Conservation (phyloP, 805 yeast genomes). For the Nakazawaea molendinolei region DNA sequence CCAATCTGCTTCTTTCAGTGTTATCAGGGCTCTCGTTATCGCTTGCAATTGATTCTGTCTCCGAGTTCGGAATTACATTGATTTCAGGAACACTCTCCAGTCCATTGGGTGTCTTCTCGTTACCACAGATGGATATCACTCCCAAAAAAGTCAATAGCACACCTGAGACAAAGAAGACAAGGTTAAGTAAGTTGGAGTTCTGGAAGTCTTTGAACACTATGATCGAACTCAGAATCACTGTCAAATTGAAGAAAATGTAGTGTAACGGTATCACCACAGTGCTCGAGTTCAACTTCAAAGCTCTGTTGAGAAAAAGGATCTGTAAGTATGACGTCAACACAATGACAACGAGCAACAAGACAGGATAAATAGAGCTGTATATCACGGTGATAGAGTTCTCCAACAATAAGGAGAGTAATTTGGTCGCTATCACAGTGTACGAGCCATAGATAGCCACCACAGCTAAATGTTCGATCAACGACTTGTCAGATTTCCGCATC, state of each 20-base stretch:
- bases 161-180: slow-evolving; percentile 27
- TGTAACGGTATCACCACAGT: slow-evolving; percentile 45
- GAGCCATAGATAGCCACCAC: slow-evolving; percentile 41
- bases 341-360: slow-evolving; percentile 24
- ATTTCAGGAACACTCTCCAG: too few species aligned
- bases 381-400: slow-evolving; percentile 19
- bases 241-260: slow-evolving; percentile 38
- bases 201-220: slow-evolving; percentile 34
- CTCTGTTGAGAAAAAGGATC: slow-evolving; percentile 30
- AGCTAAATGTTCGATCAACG: slow-evolving; percentile 25
- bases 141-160: slow-evolving; percentile 32
- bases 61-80: too few species aligned
- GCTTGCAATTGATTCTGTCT: too few species aligned
- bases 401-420: slow-evolving; percentile 29
- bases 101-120: too few species aligned
- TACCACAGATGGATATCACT: slow-evolving; percentile 32
- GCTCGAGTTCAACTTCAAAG: slow-evolving; percentile 32
- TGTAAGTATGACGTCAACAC: slow-evolving; percentile 35
- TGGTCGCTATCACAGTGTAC: slow-evolving; percentile 39
- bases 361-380: slow-evolving; percentile 23
- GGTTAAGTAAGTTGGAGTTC: slow-evolving; percentile 16
- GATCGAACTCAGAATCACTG: slow-evolving; percentile 36
- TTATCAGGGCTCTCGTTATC: too few species aligned
- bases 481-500: slow-evolving; percentile 12
- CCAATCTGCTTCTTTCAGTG: too few species aligned